phyloP scores from a whole-genome alignment of 2,329 filamentous ascomycete genomes.

The Pleurostoma richardsiae region DNA sequence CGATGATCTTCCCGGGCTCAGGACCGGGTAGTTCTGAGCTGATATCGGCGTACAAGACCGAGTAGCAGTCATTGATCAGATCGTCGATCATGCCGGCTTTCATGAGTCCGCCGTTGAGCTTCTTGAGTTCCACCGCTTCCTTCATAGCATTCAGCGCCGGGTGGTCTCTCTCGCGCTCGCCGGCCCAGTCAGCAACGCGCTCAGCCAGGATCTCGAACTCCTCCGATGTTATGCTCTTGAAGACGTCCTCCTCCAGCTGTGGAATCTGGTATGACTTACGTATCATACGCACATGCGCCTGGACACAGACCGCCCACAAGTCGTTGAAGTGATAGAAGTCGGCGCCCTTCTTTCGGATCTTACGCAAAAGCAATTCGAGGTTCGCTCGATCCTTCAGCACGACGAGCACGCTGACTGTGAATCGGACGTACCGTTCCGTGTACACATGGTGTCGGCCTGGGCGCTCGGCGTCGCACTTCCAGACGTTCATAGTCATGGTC shows the following conservation, averaged over 20 bases:
- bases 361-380: conserved; percentile 72
- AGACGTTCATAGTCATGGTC: conserved; percentile 90
- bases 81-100: conserved; percentile 85
- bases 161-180: conserved; percentile 28
- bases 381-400: conserved; percentile 70
- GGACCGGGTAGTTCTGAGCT: conserved; percentile 51
- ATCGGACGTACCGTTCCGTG: conserved; percentile 78
- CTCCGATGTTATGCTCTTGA: conserved; percentile 47
- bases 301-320: conserved; percentile 52
- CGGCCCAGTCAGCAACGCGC: conserved; percentile 50
- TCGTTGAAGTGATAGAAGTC: conserved; percentile 65
- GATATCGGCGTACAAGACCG: conserved; percentile 65
- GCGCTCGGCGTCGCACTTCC: conserved; percentile 84
- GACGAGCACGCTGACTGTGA: conserved; percentile 71
- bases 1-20: conserved; percentile 41
- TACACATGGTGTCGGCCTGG: conserved; percentile 88
- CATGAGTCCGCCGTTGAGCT: conserved; percentile 81
- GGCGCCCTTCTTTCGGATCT: conserved; percentile 74
- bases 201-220: conserved; percentile 55
- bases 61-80: conserved; percentile 87
- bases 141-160: conserved; percentile 49
- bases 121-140: conserved; percentile 55
- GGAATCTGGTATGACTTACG: conserved; percentile 42
- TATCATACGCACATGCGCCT: conserved; percentile 48
- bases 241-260: conserved; percentile 45